Conservation (phyloP, 306 rosid genomes). For the Cicer cuneatum region DNA sequence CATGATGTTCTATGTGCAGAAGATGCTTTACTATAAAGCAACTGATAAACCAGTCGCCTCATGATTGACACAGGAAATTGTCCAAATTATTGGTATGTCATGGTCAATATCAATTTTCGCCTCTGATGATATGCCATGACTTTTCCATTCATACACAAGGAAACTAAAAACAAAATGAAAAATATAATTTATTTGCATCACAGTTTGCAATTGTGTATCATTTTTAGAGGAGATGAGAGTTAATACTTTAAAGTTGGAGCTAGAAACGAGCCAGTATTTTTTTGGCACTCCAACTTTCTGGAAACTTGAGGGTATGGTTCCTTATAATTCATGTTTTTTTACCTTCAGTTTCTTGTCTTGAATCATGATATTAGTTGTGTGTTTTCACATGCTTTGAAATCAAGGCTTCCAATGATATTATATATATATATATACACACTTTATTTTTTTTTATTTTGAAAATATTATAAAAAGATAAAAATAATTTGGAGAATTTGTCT, state of each 20-base stretch:
- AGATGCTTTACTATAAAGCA: slow-evolving; percentile 84
- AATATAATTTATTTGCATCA: slow-evolving; percentile 35
- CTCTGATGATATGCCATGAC: slow-evolving; percentile 47
- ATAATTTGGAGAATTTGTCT: too few species aligned
- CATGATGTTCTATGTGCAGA: slow-evolving; percentile 98
- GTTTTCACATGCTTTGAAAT: slow-evolving; percentile 17
- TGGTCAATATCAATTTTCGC: slow-evolving; percentile 45
- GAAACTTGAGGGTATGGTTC: slow-evolving; percentile 48
- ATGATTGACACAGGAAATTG: slow-evolving; percentile 46
- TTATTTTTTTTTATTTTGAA: too few species aligned
- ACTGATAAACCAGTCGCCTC: slow-evolving; percentile 67
- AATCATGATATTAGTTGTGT: slow-evolving; percentile 16
- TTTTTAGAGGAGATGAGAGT: slow-evolving; percentile 37
- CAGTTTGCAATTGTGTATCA: slow-evolving; percentile 45
- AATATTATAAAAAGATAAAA: too few species aligned
- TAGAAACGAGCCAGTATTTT: slow-evolving; percentile 65
- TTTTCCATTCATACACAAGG: slow-evolving; percentile 46
- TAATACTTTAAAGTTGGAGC: slow-evolving; percentile 57
- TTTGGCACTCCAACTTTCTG: slow-evolving; percentile 65
- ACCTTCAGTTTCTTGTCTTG: background rate
- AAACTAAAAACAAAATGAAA: slow-evolving; percentile 1
- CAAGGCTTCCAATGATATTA: background rate
- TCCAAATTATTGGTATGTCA: slow-evolving; percentile 44
- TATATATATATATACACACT: too few species aligned
- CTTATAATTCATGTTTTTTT: slow-evolving; percentile 36